Evolutionary conservation across 805 yeast species (phyloP).

Genomic region (Yueomyces sp.): DNA sequence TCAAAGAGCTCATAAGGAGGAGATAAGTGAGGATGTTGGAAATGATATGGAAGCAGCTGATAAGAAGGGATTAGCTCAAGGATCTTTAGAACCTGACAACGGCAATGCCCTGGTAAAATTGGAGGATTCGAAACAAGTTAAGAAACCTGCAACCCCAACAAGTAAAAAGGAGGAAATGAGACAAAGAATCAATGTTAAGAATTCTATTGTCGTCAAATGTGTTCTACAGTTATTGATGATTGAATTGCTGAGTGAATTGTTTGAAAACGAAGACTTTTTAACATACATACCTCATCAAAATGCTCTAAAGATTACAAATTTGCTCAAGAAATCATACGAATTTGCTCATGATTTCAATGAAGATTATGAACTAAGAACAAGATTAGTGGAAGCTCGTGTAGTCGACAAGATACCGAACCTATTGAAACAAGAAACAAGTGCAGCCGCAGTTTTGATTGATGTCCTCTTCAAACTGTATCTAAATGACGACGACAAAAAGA

Average conservation of each 20-base stretch:
- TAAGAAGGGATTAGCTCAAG: neutral
- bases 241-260: conserved; percentile 69
- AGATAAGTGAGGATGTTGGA: conserved; percentile 26
- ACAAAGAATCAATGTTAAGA: conserved; percentile 40
- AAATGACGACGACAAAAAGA: conserved; percentile 33
- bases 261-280: conserved; percentile 59
- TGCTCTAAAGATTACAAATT: conserved; percentile 42
- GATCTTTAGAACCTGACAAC: too few relatives aligned
- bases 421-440: conserved; percentile 79
- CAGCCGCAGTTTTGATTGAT: conserved; percentile 77
- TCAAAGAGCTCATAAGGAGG: conserved; percentile 22
- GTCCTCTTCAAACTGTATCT: conserved; percentile 64
- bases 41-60: conserved; percentile 12
- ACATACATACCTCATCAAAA: conserved; percentile 53
- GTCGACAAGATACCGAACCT: conserved; percentile 88
- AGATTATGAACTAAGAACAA: conserved; percentile 74
- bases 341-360: conserved; percentile 84
- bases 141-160: conserved; percentile 1
- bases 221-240: conserved; percentile 82
- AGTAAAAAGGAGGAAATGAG: conserved; percentile 24
- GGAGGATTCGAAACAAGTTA: neutral
- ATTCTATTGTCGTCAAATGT: conserved; percentile 80
- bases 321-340: conserved; percentile 56
- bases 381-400: conserved; percentile 83
- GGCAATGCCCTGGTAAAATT: neutral